Base-by-base conservation (phyloP, 2,329 filamentous ascomycete species). In the Diplodia scrobiculata region DNA sequence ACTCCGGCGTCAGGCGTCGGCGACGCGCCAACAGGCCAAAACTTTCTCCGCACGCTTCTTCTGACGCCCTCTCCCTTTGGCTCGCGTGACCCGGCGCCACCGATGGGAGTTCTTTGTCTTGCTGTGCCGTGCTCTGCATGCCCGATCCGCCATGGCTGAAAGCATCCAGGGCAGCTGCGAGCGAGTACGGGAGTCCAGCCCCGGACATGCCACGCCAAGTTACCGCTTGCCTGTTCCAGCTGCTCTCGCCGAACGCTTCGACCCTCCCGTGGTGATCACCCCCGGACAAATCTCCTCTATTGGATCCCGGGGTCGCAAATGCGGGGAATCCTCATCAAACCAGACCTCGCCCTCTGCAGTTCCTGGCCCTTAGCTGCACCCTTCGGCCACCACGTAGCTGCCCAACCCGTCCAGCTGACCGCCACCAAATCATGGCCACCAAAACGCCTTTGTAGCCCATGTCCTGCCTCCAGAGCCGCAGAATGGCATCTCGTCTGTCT, bases 271-370 rank as follows among this genome's bases (percentile, higher is more conserved):
- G 58, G 41, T 50, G 58, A 62, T 62, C 41, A 2, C 9, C 11
- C 11, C 38, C 58, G 41, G 58, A 5, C 45, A 1, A 14, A 14
- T 50, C 27, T 9, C 58, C 45, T 50, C 58, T 50, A 62, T 62
- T 62, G 58, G 58, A 50, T 29, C 48, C 58, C 25, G 58, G 58
- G 58, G 58, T 50, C 32, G 58, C 58, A 50, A 36, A 62, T 62
- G 58, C 58, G 58, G 58, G 58, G 58, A 62, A 62, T 27, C 11
- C 58, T 62, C 58, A 62, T 62, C 58, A 62, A 62, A 62, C 58
- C 45, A 17, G 5, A n/a, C 25, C 34, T 45, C 45, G 10, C 27
- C 45, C 58, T 50, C 41, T 36, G 48, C 58, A 19, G 7, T 32
- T 11, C 58, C 45, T 50, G 41, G 27, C n/a, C 45, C n/a, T 62